These are phyloP conservation scores for Fraxinus quadrangulata DNA, from an alignment of 257 asterid genomes.

Conservation along the genomic window DNA sequence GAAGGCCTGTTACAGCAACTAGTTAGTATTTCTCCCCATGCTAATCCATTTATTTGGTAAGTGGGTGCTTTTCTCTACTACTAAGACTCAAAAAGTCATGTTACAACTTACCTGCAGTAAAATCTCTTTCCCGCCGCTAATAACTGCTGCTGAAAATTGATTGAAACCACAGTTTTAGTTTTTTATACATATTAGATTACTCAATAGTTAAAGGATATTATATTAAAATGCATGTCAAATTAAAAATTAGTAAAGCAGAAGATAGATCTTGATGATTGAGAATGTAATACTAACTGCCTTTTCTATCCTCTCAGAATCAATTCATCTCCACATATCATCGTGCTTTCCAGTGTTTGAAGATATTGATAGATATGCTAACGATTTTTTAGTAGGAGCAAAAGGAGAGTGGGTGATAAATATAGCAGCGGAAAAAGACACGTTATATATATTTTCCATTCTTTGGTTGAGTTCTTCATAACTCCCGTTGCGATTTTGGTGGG, in stretches of 20 bases:
- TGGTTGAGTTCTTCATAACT: background rate
- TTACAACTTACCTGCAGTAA: constrained; percentile 67
- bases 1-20: constrained; percentile 66
- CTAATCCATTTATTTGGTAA: constrained; percentile 4
- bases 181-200: constrained; percentile 1
- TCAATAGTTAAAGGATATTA: background rate
- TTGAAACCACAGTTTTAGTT: constrained; percentile 23
- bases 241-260: constrained; percentile 18
- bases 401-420: background rate
- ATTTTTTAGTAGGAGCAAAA: background rate
- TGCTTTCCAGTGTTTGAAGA: background rate
- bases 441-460: background rate
- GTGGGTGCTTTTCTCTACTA: constrained; percentile 6
- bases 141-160: constrained; percentile 56
- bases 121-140: constrained; percentile 77
- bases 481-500: background rate
- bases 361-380: background rate
- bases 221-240: too few species aligned
- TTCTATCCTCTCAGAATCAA: background rate
- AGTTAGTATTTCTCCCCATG: constrained; percentile 10
- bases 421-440: background rate
- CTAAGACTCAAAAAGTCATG: constrained; percentile 2
- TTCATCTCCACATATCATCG: constrained; percentile 14
- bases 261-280: constrained; percentile 17
- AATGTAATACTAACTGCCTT: background rate